These are phyloP conservation scores for Magnolia sinica DNA, from an alignment of 164 flowering plant genomes.

Conservation along the genomic window DNA sequence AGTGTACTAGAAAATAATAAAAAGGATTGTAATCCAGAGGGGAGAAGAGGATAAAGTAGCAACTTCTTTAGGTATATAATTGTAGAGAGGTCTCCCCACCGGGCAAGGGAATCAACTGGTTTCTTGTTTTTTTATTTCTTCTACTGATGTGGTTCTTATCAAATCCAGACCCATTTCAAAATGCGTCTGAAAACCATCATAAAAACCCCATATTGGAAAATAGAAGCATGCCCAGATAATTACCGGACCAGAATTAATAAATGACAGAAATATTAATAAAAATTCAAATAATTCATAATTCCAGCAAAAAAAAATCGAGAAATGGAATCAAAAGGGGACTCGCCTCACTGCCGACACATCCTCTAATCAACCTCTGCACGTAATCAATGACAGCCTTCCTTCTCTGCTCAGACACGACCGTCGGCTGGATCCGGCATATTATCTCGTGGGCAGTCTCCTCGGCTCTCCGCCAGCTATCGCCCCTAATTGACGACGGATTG, in stretches of 20 bases:
- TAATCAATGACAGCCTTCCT: conserved; percentile 63
- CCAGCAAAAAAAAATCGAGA: not conserved
- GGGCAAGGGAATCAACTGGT: no score
- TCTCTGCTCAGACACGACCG: conserved; percentile 41
- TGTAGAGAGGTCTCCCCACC: no score
- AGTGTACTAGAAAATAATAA: no score
- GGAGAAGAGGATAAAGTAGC: no score
- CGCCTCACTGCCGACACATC: conserved; percentile 59
- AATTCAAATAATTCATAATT: not conserved
- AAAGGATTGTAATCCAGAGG: no score
- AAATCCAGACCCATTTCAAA: no score
- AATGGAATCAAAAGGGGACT: conserved; percentile 4
- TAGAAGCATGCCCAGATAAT: not conserved
- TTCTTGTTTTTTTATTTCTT: no score
- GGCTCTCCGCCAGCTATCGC: conserved; percentile 31
- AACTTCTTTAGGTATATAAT: no score
- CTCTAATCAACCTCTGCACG: conserved; percentile 56
- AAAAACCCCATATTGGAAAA: not conserved
- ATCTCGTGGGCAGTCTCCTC: conserved; percentile 28
- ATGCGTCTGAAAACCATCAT: no score
- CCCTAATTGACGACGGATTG: conserved; percentile 20
- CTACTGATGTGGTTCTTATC: no score
- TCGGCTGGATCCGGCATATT: conserved; percentile 27
- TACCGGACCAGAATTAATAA: not conserved
- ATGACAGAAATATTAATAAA: not conserved